These are phyloP conservation scores for Skeletonema potamos DNA, from an alignment of 108 stramenopile genomes.

Conservation along the genomic window DNA sequence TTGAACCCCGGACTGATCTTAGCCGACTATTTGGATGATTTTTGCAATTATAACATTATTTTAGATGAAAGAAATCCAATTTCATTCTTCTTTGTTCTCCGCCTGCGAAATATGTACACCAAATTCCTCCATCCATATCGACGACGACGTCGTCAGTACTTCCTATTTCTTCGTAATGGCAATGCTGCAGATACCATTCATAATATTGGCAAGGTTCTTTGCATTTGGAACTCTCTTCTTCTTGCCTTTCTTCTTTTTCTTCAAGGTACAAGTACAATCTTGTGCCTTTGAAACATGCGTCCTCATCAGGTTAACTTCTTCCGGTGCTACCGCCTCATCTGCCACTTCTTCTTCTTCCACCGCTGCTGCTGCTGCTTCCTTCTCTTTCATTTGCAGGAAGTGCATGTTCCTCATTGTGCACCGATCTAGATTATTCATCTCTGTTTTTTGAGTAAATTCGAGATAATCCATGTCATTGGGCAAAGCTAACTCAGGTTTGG, in stretches of 20 bases:
- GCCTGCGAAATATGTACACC: too few relatives aligned
- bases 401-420: conserved; percentile 7
- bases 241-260: conserved; percentile 4
- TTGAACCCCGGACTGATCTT: too few relatives aligned
- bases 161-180: not conserved
- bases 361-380: not conserved
- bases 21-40: not conserved
- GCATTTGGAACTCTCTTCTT: conserved; percentile 2
- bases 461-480: conserved; percentile 3
- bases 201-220: not conserved
- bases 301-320: not conserved
- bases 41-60: not conserved
- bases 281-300: not conserved
- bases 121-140: not conserved
- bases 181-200: not conserved
- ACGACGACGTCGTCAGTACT: too few relatives aligned
- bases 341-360: not conserved
- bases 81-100: not conserved
- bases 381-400: not conserved
- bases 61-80: conserved; percentile 1
- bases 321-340: not conserved
- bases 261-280: not conserved
- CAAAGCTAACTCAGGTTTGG: not conserved
- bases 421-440: not conserved
- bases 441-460: not conserved